Conservation (phyloP, 169 alveolate genomes). For the Eimeria acervulina region DNA sequence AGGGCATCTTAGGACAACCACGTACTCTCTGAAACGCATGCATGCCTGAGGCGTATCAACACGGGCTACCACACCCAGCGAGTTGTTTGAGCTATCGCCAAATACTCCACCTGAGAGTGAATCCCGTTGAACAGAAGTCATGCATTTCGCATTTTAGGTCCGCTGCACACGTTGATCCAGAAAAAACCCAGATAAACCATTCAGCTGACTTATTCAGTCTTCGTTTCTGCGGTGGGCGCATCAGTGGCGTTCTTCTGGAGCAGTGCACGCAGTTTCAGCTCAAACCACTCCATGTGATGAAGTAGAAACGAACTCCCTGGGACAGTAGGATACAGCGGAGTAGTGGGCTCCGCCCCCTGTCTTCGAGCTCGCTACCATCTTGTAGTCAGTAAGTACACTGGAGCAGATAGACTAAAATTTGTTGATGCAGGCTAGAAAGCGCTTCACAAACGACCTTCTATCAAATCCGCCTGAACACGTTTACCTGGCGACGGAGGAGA, state of each 20-base stretch:
- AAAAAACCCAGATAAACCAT: no score
- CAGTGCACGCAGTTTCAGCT: background rate
- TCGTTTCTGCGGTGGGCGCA: background rate
- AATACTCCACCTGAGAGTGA: background rate
- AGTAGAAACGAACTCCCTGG: background rate
- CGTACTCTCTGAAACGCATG: constrained; percentile 10
- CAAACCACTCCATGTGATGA: background rate
- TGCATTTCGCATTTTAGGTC: background rate
- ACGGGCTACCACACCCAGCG: background rate
- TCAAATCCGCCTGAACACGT: background rate
- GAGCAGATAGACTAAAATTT: background rate
- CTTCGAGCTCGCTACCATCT: background rate
- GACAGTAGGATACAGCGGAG: background rate
- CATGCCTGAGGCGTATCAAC: background rate
- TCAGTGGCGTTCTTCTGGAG: background rate
- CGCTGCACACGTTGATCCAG: background rate
- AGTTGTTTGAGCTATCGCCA: background rate
- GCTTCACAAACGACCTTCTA: background rate
- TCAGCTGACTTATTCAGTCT: no score
- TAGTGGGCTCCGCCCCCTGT: background rate
- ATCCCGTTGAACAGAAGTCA: background rate
- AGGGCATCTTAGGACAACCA: background rate
- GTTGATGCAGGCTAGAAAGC: background rate
- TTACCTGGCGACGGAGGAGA: background rate
- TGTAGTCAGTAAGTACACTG: background rate